Evolutionary conservation across 2,329 filamentous ascomycete genomes (phyloP), one percentile per base, ranked within the genome.

Genomic region (Neofusicoccum laricinum): DNA sequence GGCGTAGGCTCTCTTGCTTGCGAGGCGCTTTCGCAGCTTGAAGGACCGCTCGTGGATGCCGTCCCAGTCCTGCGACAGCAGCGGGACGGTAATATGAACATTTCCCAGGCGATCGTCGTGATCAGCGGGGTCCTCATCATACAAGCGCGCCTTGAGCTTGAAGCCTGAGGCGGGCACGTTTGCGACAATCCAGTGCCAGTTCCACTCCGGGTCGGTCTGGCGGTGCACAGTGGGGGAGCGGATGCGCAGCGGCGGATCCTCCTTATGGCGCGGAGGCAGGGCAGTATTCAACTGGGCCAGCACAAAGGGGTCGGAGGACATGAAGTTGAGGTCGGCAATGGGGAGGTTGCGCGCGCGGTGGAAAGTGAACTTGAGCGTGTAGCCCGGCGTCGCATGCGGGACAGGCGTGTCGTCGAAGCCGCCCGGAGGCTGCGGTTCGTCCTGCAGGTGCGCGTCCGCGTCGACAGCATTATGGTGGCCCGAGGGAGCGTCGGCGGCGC

Each of bases 31-130:
- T 82, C 91, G 93, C 64, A 95, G 86, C 61, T 88, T 84, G 73
- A 88, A 95, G 14, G 81, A 78, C 66, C 87, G 80, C 64, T 89
- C 82, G 3, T 84, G 83, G 58, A 93, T 85, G 0, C 90, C 91
- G 8, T 79, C 70, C 91, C 91, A 96, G 43, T 83, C 75, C 46
- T 90, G 86, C 53, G 80, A 81, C 6, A 97, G 73, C 1, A 78
- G 73, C 11, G 82, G 78, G 0, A 90, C 86, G 17, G 85, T 78
- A 62, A 97, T 80, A 51, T 92, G 92, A 3, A 92, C 91, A 72
- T 95, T 96, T 11, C 94, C 94, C 19, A 98, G 83, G 30, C 92
- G 85, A 77, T 98, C 94, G 73, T 98, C 90, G 68, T 90, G 87
- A 74, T 97, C 91, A 1, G 89, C 86, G 38, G 88, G 87, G 77